Percentiles rank a stretch among this genome's conserved stretches.
phyloP scores from a whole-genome alignment of 2,329 filamentous ascomycete species.

The Clarireedia paspali region DNA sequence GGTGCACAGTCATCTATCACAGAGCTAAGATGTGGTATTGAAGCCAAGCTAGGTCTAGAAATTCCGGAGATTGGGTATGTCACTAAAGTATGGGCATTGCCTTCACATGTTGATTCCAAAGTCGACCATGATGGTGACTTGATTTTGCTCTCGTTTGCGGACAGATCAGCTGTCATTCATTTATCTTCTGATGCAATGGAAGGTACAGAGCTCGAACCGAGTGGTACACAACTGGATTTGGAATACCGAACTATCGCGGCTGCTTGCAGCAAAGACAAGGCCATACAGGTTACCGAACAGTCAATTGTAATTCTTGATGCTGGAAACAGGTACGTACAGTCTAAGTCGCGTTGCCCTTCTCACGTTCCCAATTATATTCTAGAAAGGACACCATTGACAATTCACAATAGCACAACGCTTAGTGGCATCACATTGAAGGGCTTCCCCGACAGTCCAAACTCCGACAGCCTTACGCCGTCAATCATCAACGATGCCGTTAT shows the following conservation, averaged over 20 bases:
- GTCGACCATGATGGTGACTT: constrained; percentile 15
- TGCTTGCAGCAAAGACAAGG: constrained; percentile 30
- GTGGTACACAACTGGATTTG: constrained; percentile 42
- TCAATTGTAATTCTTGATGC: constrained; percentile 22
- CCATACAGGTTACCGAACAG: constrained; percentile 47
- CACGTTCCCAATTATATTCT: background rate
- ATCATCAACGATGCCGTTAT: constrained; percentile 22
- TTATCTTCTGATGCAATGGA: constrained; percentile 42
- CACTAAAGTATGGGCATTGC: constrained; percentile 46
- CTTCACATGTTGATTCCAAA: constrained; percentile 10
- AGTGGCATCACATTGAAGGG: background rate
- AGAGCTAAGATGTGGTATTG: constrained; percentile 62
- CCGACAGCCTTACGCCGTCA: constrained; percentile 1
- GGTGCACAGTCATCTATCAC: constrained; percentile 55
- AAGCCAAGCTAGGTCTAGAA: constrained; percentile 57
- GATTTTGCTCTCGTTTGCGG: constrained; percentile 25
- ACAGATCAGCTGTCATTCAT: constrained; percentile 32
- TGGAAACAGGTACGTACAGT: constrained; percentile 13
- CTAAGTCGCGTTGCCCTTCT: background rate
- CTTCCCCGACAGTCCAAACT: constrained; percentile 10
- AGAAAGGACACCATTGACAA: background rate
- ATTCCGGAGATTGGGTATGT: constrained; percentile 43
- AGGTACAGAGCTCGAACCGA: constrained; percentile 36
- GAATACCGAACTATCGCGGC: constrained; percentile 45
- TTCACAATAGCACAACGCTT: background rate